Conservation (phyloP, 208 protist genomes). For the Lotmaria passim region DNA sequence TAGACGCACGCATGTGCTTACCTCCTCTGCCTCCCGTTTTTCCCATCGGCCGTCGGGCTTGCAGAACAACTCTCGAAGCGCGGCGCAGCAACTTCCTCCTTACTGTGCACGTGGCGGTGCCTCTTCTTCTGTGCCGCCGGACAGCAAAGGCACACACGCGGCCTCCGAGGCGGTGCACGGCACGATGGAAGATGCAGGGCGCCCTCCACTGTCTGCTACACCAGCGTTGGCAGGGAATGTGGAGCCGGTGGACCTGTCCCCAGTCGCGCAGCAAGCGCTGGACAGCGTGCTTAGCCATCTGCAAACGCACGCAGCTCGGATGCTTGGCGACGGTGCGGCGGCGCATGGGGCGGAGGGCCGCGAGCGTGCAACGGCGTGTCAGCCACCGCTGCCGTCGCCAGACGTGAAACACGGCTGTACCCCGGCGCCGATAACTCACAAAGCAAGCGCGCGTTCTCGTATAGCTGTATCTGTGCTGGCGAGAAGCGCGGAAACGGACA, state of each 20-base stretch:
- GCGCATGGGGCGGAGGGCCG: not conserved
- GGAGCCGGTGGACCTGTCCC: constrained; percentile 17
- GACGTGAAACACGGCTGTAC: no score
- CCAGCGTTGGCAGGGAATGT: not conserved
- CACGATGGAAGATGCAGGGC: not conserved
- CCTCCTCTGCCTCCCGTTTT: not conserved
- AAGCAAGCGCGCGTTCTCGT: not conserved
- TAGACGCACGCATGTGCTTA: not conserved
- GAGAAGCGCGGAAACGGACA: not conserved
- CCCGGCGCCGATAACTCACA: not conserved
- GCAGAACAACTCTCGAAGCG: not conserved
- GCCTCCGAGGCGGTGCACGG: not conserved
- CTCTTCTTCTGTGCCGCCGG: not conserved
- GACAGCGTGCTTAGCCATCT: constrained; percentile 15
- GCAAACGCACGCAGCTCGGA: not conserved
- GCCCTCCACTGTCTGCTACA: not conserved
- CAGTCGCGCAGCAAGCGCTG: constrained; percentile 17
- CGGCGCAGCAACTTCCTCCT: not conserved
- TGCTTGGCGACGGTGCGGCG: not conserved
- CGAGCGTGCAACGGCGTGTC: not conserved
- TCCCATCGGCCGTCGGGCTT: not conserved
- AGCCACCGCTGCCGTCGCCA: no score
- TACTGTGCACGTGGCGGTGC: not conserved
- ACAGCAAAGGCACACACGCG: not conserved
- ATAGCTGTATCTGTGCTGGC: not conserved